Base-by-base conservation (phyloP, 208 protist genomes). In the Leishmania gerbilli region DNA sequence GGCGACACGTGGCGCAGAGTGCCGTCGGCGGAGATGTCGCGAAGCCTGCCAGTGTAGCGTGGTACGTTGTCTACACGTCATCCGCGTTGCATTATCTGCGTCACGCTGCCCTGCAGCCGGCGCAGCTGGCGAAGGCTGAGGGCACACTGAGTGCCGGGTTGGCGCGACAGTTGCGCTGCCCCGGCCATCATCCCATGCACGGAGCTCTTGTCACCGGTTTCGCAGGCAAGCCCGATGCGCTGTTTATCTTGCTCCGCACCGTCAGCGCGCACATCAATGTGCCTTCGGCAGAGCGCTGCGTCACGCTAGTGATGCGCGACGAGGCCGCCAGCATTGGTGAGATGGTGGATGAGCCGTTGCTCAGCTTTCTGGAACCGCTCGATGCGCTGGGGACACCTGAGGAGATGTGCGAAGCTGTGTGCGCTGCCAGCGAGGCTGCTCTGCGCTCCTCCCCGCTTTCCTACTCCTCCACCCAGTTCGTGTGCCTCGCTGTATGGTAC, bases 371-470 rank as follows among this genome's bases (percentile, higher is more conserved):
- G 49, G 19, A 60, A 47, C 77, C 82, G n/a, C 65, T 85, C 24
- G 55, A 76, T 45, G 64, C 68, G 11, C 34, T 81, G 34, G 77
- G 72, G 0, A 67, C 34, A n/a, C 24, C 64, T 9, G 56, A n/a
- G 42, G 71, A 55, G 58, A 24, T 85, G 55, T 82, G 77, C 67
- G 82, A 79, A 42, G 72, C 56, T 31, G 31, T 82, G 62, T 85
- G 82, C 55, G 56, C 65, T 17, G 77, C 72, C n/a, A 19, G 40
- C 56, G 76, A 80, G 34, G 42, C 55, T 17, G 24, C 37, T 60
- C 21, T n/a, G 9, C 21, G 3, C 6, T n/a, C 56, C 19, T 55
- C 37, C 45, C 45, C 60, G 6, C 53, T 31, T 1, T 60, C 58
- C 40, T 34, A 65, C 17, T 19, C 71, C 15, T 40, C 60, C 8